Conservation (phyloP, 495 filamentous ascomycete species). For the Ramalina intermedia region DNA sequence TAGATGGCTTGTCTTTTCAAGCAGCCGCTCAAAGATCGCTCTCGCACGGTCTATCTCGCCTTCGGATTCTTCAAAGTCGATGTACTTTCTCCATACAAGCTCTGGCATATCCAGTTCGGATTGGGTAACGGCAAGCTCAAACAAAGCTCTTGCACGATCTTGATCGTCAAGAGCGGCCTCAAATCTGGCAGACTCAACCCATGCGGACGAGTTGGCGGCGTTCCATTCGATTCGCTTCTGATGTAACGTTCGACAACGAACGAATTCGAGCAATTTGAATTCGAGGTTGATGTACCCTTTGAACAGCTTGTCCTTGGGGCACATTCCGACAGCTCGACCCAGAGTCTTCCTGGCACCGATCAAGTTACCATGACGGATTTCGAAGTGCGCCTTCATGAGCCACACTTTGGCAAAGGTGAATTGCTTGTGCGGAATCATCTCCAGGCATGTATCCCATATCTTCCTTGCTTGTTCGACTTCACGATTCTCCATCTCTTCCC, state of each 20-base stretch:
- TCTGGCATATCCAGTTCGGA: slow-evolving; percentile 92
- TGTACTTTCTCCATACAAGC: slow-evolving; percentile 90
- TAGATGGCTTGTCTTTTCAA: slow-evolving; percentile 89
- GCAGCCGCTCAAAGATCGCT: slow-evolving; percentile 75
- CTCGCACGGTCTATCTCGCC: slow-evolving; percentile 74
- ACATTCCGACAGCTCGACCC: slow-evolving; percentile 81
- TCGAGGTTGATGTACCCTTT: slow-evolving; percentile 86
- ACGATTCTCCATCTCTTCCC: slow-evolving; percentile 75
- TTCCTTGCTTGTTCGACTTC: slow-evolving; percentile 71
- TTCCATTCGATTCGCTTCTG: slow-evolving; percentile 90
- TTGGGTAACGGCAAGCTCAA: slow-evolving; percentile 77
- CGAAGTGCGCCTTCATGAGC: slow-evolving; percentile 86
- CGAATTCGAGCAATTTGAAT: slow-evolving; percentile 81
- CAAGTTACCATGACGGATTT: slow-evolving; percentile 75
- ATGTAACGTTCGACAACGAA: slow-evolving; percentile 77
- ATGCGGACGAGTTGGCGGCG: slow-evolving; percentile 73
- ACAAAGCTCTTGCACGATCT: slow-evolving; percentile 79
- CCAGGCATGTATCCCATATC: slow-evolving; percentile 79
- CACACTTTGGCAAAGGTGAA: slow-evolving; percentile 97
- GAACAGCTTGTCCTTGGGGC: slow-evolving; percentile 91
- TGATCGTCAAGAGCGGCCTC: slow-evolving; percentile 82
- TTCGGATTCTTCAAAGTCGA: slow-evolving; percentile 94
- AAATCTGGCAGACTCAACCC: slow-evolving; percentile 89
- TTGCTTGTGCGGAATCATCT: slow-evolving; percentile 83
- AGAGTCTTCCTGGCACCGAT: slow-evolving; percentile 70